Base-by-base conservation (phyloP, 208 protist species). In the Acanthamoeba healyi region DNA sequence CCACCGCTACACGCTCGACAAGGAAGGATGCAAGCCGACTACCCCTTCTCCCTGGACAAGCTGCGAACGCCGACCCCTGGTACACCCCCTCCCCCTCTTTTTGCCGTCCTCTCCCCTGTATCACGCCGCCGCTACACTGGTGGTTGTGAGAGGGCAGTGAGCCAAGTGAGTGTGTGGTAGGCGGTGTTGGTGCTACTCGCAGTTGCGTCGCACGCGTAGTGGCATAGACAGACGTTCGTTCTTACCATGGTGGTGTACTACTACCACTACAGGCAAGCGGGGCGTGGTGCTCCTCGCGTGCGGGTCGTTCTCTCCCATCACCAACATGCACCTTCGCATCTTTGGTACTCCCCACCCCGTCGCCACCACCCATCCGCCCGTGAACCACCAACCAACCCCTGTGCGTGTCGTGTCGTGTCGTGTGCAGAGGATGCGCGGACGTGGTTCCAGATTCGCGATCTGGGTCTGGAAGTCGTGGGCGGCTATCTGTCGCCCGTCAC, bases 251-350 rank as follows among this genome's bases (percentile, higher is more conserved):
- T n/a, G n/a, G n/a, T n/a, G n/a, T n/a, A n/a, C n/a, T n/a, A n/a
- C n/a, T n/a, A 15, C 61, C 61, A 3, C 32, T 17, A 32, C n/a
- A 77, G 67, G 67, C 3, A 77, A 77, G 67, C 67, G 22, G 7
- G 67, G 67, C 0, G 77, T 94, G 89, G 89, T 94, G 67, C 34
- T 94, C 17, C 40, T 94, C 1, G 89, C 61, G 32, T 94, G 89
- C 32, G 89, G 89, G 19, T 94, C 89, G 19, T 94, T 94, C 49
- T 84, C 61, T 15, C 89, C 89, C 42, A 84, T 94, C 89, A 94
- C 89, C 46, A 58, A 84, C 65, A 84, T 84, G 61, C 89, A 94
- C 89, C 67, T 94, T 36, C 61, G 89, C n/a, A 51, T 94, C 22
- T 94, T 94, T 84, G 89, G 89, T 94, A 84, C 26, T 29, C 10